A percentile compares a stretch with the other conserved stretches of the same genome.
Conservation (phyloP, 1,284 basidiomycete species). For the Pyrrhoderma lamaoense region DNA sequence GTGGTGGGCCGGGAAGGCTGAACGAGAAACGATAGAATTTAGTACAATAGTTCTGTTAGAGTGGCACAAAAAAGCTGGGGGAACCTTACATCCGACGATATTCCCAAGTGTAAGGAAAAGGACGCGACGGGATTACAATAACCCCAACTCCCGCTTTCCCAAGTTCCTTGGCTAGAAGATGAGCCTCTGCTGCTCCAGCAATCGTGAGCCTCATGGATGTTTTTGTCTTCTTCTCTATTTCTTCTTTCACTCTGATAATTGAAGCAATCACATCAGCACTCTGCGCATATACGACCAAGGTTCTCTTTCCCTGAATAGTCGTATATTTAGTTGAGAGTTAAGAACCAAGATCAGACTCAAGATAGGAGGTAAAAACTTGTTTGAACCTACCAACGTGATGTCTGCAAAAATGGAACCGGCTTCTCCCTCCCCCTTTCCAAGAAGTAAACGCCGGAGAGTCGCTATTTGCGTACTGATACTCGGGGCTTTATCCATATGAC, state of each 20-base stretch:
- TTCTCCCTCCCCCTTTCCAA: slow-evolving; percentile 39
- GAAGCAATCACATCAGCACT: slow-evolving; percentile 76
- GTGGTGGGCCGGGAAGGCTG: slow-evolving; percentile 63
- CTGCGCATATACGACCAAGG: slow-evolving; percentile 49
- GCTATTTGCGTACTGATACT: slow-evolving; percentile 14
- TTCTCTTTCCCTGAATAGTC: slow-evolving; percentile 36
- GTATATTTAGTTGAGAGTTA: background rate
- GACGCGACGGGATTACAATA: slow-evolving; percentile 52
- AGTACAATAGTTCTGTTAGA: background rate
- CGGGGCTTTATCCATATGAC: slow-evolving; percentile 30
- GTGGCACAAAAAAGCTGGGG: background rate
- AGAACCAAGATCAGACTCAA: background rate
- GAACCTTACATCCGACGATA: slow-evolving; percentile 37
- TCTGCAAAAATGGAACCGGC: slow-evolving; percentile 47
- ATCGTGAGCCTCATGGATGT: slow-evolving; percentile 47
- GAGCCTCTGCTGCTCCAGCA: slow-evolving; percentile 66
- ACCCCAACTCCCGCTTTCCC: slow-evolving; percentile 68
- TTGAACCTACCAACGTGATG: slow-evolving; percentile 34
- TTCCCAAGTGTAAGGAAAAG: slow-evolving; percentile 58
- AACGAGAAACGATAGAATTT: background rate
- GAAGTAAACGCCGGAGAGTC: slow-evolving; percentile 53
- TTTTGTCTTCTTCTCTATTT: slow-evolving; percentile 47
- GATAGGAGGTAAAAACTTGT: too few relatives aligned
- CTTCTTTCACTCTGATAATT: slow-evolving; percentile 65
- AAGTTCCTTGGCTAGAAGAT: slow-evolving; percentile 70